Base-by-base conservation (phyloP, 495 filamentous ascomycete genomes). In the Eremomyces bilateralis region DNA sequence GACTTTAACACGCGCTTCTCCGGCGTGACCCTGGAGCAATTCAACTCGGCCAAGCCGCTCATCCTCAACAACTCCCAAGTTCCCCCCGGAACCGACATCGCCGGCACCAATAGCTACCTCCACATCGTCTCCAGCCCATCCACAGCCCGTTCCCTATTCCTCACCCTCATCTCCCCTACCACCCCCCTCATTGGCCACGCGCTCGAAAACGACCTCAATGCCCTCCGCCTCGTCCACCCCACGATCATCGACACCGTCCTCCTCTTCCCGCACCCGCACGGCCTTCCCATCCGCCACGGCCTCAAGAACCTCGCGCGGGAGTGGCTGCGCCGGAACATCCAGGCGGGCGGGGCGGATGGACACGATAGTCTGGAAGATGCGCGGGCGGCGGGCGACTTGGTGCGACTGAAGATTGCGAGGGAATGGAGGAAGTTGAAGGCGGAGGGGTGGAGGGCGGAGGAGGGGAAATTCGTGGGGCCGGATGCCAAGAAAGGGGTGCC, bases 361-460 rank as follows among this genome's bases (percentile, higher is more conserved):
- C 88, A 97, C 43, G 85, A 95, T 50, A 80, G 73, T 15, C 73
- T 69, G 29, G 82, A 95, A 49, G 88, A 99, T 50, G 80, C 90
- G 0, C 58, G 73, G 31, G 78, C 81, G 0, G 81, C 90, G 0
- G 90, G 85, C 0, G 80, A 93, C 35, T 50, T 95, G 38, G 81
- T 90, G 0, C 53, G 77, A 35, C 61, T 64, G 21, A 73, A 67
- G 46, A 63, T 84, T 5, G 55, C 45, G 18, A 59, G 74, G 36
- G 64, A 64, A 38, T 83, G 80, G 76, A 64, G 63, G 39, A 45
- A 42, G 10, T 54, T 83, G 58, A 58, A 63, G 53, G 50, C 44
- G 21, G 52, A 64, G 30, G 80, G 80, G 1, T 91, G 80, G 76
- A 50, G 13, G 11, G 39, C 76, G 4, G 46, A 57, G 29, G 58